These are phyloP conservation scores for Stagonosporopsis tanaceti DNA, from an alignment of 2,329 filamentous ascomycete species.

Conservation along the genomic window DNA sequence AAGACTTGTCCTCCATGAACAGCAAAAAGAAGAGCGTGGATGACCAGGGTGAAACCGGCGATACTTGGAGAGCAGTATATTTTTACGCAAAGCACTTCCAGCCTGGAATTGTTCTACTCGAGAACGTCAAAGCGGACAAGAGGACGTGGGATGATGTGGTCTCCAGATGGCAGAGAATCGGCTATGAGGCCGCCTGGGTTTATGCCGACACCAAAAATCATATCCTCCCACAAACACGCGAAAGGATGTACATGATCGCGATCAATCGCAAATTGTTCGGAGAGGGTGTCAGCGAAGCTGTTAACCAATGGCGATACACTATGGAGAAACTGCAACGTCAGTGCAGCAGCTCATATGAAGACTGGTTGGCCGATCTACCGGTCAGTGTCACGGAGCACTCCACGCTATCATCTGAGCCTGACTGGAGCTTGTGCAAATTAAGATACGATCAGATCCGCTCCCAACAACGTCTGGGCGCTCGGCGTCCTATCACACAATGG, in stretches of 20 bases:
- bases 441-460: slow-evolving; percentile 67
- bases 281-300: slow-evolving; percentile 20
- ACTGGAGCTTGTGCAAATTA: slow-evolving; percentile 66
- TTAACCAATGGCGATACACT: slow-evolving; percentile 53
- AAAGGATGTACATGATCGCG: slow-evolving; percentile 58
- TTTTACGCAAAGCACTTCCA: slow-evolving; percentile 63
- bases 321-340: slow-evolving; percentile 61
- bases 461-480: slow-evolving; percentile 59
- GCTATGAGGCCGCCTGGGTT: slow-evolving; percentile 62
- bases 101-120: slow-evolving; percentile 72
- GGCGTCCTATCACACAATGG: slow-evolving; percentile 68
- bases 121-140: slow-evolving; percentile 66
- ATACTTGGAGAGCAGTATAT: slow-evolving; percentile 70
- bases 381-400: slow-evolving; percentile 56
- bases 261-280: slow-evolving; percentile 43
- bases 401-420: slow-evolving; percentile 39
- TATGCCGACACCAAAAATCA: slow-evolving; percentile 73
- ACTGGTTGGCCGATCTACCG: slow-evolving; percentile 67
- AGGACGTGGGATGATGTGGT: slow-evolving; percentile 67
- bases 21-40: slow-evolving; percentile 60
- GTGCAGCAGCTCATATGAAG: slow-evolving; percentile 68
- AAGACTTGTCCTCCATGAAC: slow-evolving; percentile 76
- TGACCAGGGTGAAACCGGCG: slow-evolving; percentile 68
- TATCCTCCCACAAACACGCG: slow-evolving; percentile 73
- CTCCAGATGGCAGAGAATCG: slow-evolving; percentile 57